These are phyloP conservation scores for Lentinula detonsa DNA, from an alignment of 768 basidiomycete species.

Conservation along the genomic window DNA sequence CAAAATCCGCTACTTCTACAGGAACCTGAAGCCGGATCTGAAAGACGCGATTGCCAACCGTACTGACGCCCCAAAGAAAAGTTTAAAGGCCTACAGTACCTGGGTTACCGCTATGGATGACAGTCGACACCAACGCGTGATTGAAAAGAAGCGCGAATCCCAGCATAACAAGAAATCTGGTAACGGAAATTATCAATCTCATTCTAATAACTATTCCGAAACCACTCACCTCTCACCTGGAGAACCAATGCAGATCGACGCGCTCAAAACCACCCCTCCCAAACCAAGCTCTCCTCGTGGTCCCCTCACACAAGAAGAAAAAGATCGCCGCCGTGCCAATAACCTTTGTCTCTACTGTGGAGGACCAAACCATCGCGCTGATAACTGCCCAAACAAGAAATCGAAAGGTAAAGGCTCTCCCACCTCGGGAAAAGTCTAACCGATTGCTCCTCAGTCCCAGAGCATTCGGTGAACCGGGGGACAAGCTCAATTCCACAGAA, in stretches of 20 bases:
- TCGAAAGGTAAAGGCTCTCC: background rate
- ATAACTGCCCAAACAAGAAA: constrained; percentile 15
- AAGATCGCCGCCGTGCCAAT: constrained; percentile 6
- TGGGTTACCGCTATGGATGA: too few species aligned
- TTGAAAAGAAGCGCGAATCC: too few species aligned
- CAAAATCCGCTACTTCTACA: too few species aligned
- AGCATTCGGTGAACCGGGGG: constrained; percentile 10
- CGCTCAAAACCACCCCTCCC: background rate
- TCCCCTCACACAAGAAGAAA: constrained; percentile 10
- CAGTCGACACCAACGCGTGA: too few species aligned
- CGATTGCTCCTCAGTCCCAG: constrained; percentile 11
- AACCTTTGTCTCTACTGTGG: constrained; percentile 19
- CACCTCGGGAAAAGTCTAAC: constrained; percentile 15
- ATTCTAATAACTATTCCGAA: background rate
- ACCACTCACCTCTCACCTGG: background rate
- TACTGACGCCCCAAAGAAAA: too few species aligned
- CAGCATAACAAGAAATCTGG: too few species aligned
- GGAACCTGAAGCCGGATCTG: too few species aligned
- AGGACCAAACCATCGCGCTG: constrained; percentile 9
- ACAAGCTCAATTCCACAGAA: background rate
- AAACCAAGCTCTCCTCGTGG: background rate
- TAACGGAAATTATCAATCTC: too few species aligned
- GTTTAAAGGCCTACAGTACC: too few species aligned
- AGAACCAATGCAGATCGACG: background rate
- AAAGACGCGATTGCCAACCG: too few species aligned